Evolutionary conservation across 805 yeast species (phyloP), one percentile per base, ranked within the genome.

Genomic region (Ogataea degrootiae): DNA sequence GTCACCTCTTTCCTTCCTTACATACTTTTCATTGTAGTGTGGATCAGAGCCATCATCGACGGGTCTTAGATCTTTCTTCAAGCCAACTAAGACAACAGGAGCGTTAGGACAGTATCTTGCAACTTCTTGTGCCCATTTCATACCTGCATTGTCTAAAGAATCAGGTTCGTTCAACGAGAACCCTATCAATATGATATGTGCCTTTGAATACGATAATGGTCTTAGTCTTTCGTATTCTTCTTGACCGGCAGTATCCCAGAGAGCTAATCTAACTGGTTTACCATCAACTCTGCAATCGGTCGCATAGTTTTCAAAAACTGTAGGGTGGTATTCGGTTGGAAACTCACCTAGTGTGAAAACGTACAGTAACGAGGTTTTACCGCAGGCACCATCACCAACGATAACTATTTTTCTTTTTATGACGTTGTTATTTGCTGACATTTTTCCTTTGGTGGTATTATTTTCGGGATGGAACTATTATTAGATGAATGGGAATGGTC

Each of bases 221-320:
- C 97, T 77, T 49, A 91, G 71, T 49, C 97, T 71, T 63, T 90
- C 97, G 63, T 90, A 90, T 67, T 90, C 97, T 69, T 90, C 97
- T 68, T 90, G 97, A 2, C 97, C 97, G 4, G 97, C 97, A 1
- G 97, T 90, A 63, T 90, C 97, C 97, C 97, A 90, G 23, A 90
- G 69, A 2, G 96, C 91, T 47, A 90, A 68, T 53, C 89, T 85
- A 4, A 90, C 96, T 15, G 94, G 85, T 56, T 89, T 90, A 4
- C 97, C 97, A 61, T 90, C 97, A 17, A 91, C 95, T 48, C 96
- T 73, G 66, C 97, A 90, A 59, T 89, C 96, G 1, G 96, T 89
- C 15, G 90, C 96, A 64, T 91, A 89, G 65, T 91, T 90, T 58
- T 90, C 97, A 65, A 91, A 90, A 6, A 90, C 96, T 0, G 97